phyloP scores from a whole-genome alignment of 345 rosid species.

The Salix suchowensis region DNA sequence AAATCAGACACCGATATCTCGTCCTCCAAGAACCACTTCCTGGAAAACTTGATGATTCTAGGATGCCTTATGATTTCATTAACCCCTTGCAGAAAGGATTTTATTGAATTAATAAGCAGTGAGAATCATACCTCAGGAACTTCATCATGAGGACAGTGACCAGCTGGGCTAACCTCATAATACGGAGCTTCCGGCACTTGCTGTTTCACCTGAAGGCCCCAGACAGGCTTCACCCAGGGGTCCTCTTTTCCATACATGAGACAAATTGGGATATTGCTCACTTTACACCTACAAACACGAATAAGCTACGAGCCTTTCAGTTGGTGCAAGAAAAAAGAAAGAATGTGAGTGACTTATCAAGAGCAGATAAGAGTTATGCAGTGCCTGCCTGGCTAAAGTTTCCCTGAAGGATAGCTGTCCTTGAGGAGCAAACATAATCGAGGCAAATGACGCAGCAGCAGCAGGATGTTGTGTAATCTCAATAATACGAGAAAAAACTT shows the following conservation, averaged over 20 bases:
- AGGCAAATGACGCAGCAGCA: slow-evolving; percentile 91
- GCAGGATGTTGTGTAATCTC: slow-evolving; percentile 85
- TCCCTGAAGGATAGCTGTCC: slow-evolving; percentile 68
- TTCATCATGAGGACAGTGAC: slow-evolving; percentile 99
- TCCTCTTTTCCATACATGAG: slow-evolving; percentile 92
- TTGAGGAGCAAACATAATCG: slow-evolving; percentile 87
- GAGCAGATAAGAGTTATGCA: not conserved
- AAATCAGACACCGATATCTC: not conserved
- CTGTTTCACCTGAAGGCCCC: slow-evolving; percentile 75
- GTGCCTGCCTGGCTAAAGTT: slow-evolving; percentile 52
- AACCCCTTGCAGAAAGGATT: too few relatives aligned
- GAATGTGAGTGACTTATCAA: not conserved
- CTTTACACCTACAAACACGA: slow-evolving; percentile 48
- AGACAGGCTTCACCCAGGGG: slow-evolving; percentile 94
- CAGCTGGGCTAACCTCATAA: slow-evolving; percentile 96
- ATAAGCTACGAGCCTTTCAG: slow-evolving; percentile 4
- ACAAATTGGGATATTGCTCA: slow-evolving; percentile 56
- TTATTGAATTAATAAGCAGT: not conserved
- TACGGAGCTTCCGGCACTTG: slow-evolving; percentile 74
- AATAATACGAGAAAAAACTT: slow-evolving; percentile 68
- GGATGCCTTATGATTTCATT: not conserved
- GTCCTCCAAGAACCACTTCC: not conserved
- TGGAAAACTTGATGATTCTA: not conserved
- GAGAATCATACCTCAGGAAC: slow-evolving; percentile 77
- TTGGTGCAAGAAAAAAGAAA: not conserved